Percentiles rank a stretch among this genome's conserved stretches.
Evolutionary conservation across 441 rosid species (phyloP).

Genomic region (Arabidopsis hybrid): DNA sequence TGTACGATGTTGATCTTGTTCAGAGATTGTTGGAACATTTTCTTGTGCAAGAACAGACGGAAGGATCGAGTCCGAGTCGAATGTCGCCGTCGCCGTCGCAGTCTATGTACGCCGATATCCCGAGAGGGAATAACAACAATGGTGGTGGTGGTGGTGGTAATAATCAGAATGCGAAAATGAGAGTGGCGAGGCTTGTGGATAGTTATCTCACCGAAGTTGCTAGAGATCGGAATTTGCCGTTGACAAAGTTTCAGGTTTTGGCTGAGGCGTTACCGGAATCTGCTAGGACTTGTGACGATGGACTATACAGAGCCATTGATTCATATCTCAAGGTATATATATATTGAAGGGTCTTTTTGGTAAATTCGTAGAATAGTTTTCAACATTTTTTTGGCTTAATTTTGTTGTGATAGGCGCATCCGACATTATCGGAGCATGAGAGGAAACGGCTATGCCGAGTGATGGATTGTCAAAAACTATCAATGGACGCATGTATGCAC

Average conservation of each 20-base stretch:
- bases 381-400: neutral
- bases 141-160: constrained; percentile 15
- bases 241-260: constrained; percentile 90
- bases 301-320: constrained; percentile 91
- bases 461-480: constrained; percentile 97
- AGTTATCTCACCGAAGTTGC: constrained; percentile 94
- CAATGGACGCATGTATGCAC: constrained; percentile 95
- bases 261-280: constrained; percentile 95
- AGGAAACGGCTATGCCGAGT: constrained; percentile 92
- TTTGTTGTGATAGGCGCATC: constrained; percentile 70
- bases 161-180: constrained; percentile 78
- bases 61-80: constrained; percentile 75
- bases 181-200: constrained; percentile 94
- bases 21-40: constrained; percentile 95
- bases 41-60: constrained; percentile 91
- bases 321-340: constrained; percentile 87
- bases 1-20: constrained; percentile 89
- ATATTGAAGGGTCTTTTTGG: neutral
- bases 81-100: constrained; percentile 61
- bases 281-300: constrained; percentile 92
- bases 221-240: constrained; percentile 78
- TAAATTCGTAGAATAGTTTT: neutral
- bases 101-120: constrained; percentile 48
- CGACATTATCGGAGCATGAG: constrained; percentile 90
- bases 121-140: constrained; percentile 57